phyloP scores from a whole-genome alignment of 176 grass and related monocot species.

The Rhynchospora breviuscula region DNA sequence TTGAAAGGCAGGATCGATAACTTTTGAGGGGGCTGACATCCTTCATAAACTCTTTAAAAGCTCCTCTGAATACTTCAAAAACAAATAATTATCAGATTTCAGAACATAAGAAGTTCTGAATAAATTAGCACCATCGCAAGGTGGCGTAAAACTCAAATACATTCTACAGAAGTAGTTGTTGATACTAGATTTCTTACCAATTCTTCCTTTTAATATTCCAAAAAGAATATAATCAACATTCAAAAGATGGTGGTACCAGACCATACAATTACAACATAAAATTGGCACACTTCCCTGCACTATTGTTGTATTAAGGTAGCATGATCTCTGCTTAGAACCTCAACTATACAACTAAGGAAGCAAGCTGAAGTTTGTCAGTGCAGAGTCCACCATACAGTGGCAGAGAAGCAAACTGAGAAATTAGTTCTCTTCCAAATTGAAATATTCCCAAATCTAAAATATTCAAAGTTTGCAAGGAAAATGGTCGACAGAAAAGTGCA shows the following conservation, averaged over 20 bases:
- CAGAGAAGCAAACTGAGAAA: not conserved
- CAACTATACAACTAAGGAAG: not conserved
- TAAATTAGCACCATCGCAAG: not conserved
- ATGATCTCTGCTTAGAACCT: not conserved
- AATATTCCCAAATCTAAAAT: not conserved
- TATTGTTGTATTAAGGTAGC: not conserved
- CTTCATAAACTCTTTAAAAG: not conserved
- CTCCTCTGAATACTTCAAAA: not conserved
- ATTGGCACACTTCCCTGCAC: not conserved
- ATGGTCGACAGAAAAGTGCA: not conserved
- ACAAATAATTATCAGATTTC: not conserved
- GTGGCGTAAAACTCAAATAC: not conserved
- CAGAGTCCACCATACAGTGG: not conserved
- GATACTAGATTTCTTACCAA: not conserved
- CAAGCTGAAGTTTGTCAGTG: not conserved
- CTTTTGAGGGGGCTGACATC: constrained; percentile 28
- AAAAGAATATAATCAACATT: not conserved
- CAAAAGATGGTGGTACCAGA: not conserved
- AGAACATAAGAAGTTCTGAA: not conserved
- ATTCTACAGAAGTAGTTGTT: not conserved
- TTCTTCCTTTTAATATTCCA: not conserved
- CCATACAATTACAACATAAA: not conserved
- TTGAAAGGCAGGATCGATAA: constrained; percentile 35
- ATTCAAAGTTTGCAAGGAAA: not conserved
- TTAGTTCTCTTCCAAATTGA: not conserved